phyloP scores from a whole-genome alignment of 2,329 filamentous ascomycete genomes.

The Penicillium sp. region DNA sequence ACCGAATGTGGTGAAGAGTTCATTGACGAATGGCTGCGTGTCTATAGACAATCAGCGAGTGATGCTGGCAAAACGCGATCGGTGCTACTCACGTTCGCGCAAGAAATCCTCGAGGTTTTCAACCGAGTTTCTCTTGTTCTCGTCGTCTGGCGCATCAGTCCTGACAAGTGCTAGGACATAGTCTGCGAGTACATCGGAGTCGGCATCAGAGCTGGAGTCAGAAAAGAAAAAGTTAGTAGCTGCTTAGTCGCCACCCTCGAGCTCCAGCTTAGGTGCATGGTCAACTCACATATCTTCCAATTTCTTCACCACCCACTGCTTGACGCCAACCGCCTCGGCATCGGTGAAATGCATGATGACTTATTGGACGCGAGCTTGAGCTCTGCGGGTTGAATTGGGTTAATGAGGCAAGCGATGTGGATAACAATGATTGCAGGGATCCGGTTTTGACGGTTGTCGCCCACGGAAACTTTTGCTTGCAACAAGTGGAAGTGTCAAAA shows the following conservation, averaged over 20 bases:
- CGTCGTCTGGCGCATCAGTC: conserved; percentile 56
- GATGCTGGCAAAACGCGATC: conserved; percentile 1
- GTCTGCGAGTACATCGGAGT: conserved; percentile 62
- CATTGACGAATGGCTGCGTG: conserved; percentile 56
- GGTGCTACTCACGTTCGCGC: conserved; percentile 46
- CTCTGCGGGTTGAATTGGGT: not conserved
- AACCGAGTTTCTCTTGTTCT: conserved; percentile 54
- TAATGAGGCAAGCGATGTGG: not conserved
- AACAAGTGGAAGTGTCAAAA: not conserved
- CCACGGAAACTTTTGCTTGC: not conserved
- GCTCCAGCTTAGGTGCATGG: not conserved
- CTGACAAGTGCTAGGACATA: conserved; percentile 62
- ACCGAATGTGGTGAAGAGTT: conserved; percentile 55
- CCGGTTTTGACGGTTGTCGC: conserved; percentile 5
- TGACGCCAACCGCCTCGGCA: conserved; percentile 54
- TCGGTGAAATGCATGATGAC: conserved; percentile 56
- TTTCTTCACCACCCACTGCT: conserved; percentile 60
- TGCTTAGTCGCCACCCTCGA: not conserved
- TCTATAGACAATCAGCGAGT: conserved; percentile 39
- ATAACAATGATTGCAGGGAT: conserved; percentile 10
- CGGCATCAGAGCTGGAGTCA: conserved; percentile 57
- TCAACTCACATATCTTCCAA: conserved; percentile 57
- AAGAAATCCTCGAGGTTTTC: conserved; percentile 62
- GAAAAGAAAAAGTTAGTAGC: conserved; percentile 7
- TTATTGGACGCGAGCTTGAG: not conserved